Evolutionary conservation across 2,329 filamentous ascomycete genomes (phyloP).

Genomic region (Apiospora arundinis): DNA sequence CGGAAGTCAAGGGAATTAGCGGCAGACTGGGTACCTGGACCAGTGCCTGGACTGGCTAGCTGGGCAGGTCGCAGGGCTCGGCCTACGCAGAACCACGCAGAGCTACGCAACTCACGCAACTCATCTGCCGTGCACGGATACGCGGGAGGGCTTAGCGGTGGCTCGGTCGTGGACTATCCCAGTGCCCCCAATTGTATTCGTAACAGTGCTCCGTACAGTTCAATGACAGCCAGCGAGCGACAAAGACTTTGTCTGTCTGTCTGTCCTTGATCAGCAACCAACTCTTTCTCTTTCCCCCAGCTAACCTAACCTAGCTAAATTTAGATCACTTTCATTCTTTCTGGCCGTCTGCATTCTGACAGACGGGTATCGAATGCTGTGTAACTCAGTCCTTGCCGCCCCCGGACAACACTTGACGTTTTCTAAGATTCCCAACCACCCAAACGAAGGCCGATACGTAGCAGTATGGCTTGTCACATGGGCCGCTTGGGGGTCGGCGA

Average conservation of each 20-base stretch:
- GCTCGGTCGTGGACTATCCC: neutral
- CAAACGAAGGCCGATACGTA: neutral
- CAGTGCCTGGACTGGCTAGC: no score
- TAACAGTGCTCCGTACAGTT: neutral
- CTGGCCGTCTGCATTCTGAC: neutral
- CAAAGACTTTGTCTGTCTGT: neutral
- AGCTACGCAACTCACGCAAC: no score
- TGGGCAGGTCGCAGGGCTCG: neutral
- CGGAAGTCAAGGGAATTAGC: neutral
- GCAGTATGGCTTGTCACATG: conserved; percentile 1
- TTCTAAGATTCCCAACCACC: neutral
- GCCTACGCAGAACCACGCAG: neutral
- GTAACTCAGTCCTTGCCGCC: neutral
- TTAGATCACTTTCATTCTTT: neutral
- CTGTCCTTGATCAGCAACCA: neutral
- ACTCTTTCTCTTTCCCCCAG: neutral
- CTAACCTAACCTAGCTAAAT: neutral
- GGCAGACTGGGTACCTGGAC: conserved; percentile 7
- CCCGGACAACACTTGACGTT: neutral
- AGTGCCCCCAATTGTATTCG: conserved; percentile 1
- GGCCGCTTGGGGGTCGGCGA: neutral
- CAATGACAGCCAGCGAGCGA: neutral
- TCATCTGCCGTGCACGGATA: conserved; percentile 15
- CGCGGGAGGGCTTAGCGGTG: conserved; percentile 10
- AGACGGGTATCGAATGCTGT: neutral